Base-by-base conservation (phyloP, 1,284 basidiomycete genomes). In the Mrakiaceae sp. region DNA sequence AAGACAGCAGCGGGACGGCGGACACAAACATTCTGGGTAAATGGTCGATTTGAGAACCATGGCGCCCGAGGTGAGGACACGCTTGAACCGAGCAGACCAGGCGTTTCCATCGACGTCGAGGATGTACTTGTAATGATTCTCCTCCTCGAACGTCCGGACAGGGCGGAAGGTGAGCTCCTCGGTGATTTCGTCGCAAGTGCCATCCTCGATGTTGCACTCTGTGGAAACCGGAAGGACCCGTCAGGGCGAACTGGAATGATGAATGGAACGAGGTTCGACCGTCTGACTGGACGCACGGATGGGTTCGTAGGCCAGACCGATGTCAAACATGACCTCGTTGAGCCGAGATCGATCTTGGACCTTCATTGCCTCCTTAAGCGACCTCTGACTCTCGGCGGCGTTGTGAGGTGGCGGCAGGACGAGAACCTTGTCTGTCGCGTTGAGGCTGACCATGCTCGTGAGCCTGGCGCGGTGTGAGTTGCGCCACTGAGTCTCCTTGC, bases 201-300 rank as follows among this genome's bases (percentile, higher is more conserved):
- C 66, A 43, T 67, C 66, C 12, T 46, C 56, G 27, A 27, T 48
- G 42, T 62, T 47, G 52, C 66, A 67, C 46, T 63, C 66, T 67
- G 58, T 14, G 40, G 5, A 43, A 44, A 27, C 27, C 27, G 27
- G 27, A 27, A 27, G 27, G 27, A 27, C 27, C 27, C 27, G 27
- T 27, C 27, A 27, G 27, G 27, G 27, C 27, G 27, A 27, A 27
- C 27, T 27, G 27, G 27, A 27, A 27, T 27, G 27, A 27, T 27
- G 27, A 27, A 27, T 27, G 27, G 27, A 27, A 27, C 27, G 2
- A 27, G 27, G 27, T 27, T 27, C 27, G 27, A 27, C 27, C 27
- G 27, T 27, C 27, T 27, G 27, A 27, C 10, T 9, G 7, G 14
- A 66, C 65, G 53, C 48, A 66, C 65, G 67, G 16, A 68, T 60